Percentiles rank a stretch among this genome's conserved stretches.
phyloP scores from a whole-genome alignment of 331 rosid species.

The Dryas integrifolia region DNA sequence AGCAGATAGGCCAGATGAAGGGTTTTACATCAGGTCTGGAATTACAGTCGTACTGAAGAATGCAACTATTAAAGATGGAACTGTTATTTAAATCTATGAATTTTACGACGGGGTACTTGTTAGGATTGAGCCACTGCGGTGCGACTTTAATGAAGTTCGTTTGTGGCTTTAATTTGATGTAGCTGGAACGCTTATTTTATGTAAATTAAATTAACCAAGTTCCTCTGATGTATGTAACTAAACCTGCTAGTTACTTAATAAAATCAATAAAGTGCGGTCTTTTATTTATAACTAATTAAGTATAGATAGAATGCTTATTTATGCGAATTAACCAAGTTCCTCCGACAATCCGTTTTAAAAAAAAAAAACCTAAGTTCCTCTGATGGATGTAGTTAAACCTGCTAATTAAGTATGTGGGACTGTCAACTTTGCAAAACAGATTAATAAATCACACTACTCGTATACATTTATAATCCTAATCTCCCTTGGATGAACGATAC shows the following conservation, averaged over 20 bases:
- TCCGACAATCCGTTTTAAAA: no score
- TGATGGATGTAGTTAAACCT: no score
- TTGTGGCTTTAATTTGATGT: background rate
- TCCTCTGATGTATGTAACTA: conserved; percentile 15
- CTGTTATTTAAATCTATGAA: conserved; percentile 44
- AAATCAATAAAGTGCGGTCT: conserved; percentile 7
- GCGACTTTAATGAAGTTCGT: conserved; percentile 13
- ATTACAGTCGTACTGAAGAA: conserved; percentile 66
- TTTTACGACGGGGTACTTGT: background rate
- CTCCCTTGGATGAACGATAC: conserved; percentile 21
- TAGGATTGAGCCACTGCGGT: conserved; percentile 9
- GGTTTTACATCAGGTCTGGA: conserved; percentile 76
- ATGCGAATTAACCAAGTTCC: no score
- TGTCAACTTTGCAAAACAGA: no score
- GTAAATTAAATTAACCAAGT: conserved; percentile 18
- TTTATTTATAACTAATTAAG: background rate
- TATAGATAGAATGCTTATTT: no score
- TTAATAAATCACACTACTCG: no score
- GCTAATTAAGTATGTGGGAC: no score
- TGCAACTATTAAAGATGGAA: conserved; percentile 77
- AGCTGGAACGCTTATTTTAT: conserved; percentile 1
- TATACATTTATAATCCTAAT: background rate
- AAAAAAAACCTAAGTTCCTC: no score
- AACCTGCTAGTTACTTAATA: background rate
- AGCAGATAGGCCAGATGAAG: conserved; percentile 70